A percentile compares a stretch with the other conserved stretches of the same genome.
phyloP scores from a whole-genome alignment of 441 rosid genomes.

The Syzygium malaccense region DNA sequence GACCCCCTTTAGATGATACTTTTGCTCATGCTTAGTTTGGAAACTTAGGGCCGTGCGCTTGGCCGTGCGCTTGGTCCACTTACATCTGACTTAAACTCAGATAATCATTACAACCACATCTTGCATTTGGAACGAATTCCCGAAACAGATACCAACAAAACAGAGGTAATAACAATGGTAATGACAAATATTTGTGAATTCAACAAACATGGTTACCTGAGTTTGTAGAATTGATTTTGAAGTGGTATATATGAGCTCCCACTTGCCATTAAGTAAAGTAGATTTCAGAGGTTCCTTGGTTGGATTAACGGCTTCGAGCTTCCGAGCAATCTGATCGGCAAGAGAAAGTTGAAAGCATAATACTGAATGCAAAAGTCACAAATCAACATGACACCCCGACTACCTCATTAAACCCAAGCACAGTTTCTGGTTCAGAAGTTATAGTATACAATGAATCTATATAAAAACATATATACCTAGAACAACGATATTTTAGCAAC shows the following conservation, averaged over 20 bases:
- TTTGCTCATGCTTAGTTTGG: background rate
- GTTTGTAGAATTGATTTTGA: constrained; percentile 76
- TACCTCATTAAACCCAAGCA: background rate
- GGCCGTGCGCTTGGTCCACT: background rate
- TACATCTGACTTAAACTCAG: background rate
- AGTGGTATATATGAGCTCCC: constrained; percentile 95
- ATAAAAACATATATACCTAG: too few relatives aligned
- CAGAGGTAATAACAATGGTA: background rate
- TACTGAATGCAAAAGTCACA: background rate
- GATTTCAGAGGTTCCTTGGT: constrained; percentile 81
- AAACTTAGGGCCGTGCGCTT: background rate
- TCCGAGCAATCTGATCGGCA: constrained; percentile 44
- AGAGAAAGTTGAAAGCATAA: background rate
- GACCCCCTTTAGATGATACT: background rate
- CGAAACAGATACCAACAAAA: background rate
- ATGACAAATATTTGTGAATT: background rate
- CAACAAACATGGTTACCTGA: constrained; percentile 27
- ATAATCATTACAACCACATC: background rate
- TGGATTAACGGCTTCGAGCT: constrained; percentile 76
- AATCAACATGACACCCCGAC: background rate
- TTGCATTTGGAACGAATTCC: background rate
- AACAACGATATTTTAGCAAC: background rate
- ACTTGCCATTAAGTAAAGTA: constrained; percentile 65
- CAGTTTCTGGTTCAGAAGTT: background rate
- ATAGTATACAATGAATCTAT: background rate